These are phyloP conservation scores for Podila minutissima DNA, from an alignment of 192 early-diverging fungal species.

Conservation along the genomic window DNA sequence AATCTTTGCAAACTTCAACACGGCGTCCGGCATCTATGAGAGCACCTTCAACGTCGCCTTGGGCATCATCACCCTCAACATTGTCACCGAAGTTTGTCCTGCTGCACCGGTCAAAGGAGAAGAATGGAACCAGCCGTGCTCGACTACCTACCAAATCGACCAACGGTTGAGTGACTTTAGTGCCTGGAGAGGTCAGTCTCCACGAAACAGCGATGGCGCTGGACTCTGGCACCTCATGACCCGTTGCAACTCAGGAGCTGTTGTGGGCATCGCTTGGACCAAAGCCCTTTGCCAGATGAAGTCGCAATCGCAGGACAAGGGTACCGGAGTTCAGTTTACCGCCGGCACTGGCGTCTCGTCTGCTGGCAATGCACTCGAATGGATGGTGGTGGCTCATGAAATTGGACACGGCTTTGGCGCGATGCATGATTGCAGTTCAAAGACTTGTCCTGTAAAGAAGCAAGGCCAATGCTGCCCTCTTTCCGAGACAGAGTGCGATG, in stretches of 20 bases:
- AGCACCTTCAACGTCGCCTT: slow-evolving; percentile 84
- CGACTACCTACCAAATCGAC: slow-evolving; percentile 74
- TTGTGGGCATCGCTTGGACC: slow-evolving; percentile 92
- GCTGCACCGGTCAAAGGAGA: slow-evolving; percentile 30
- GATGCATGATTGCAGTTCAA: slow-evolving; percentile 84
- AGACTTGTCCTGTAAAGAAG: slow-evolving; percentile 67
- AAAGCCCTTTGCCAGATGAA: slow-evolving; percentile 73
- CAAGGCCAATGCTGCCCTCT: slow-evolving; percentile 73
- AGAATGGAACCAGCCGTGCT: slow-evolving; percentile 86
- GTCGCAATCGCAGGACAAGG: slow-evolving; percentile 11
- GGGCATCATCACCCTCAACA: slow-evolving; percentile 81
- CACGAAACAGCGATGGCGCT: slow-evolving; percentile 67
- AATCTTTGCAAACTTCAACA: slow-evolving; percentile 87
- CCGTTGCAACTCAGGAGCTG: slow-evolving; percentile 73
- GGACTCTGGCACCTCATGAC: slow-evolving; percentile 97
- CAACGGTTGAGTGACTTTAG: slow-evolving; percentile 88
- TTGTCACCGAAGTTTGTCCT: slow-evolving; percentile 74
- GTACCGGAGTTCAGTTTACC: slow-evolving; percentile 60
- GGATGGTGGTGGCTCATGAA: slow-evolving; percentile 96
- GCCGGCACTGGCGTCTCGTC: slow-evolving; percentile 90
- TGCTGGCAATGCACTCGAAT: slow-evolving; percentile 83
- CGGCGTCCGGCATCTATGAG: slow-evolving; percentile 85
- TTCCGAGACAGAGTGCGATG: slow-evolving; percentile 73
- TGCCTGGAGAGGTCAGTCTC: slow-evolving; percentile 76
- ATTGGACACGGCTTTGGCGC: slow-evolving; percentile 93